A percentile compares a stretch with the other conserved stretches of the same genome.
Evolutionary conservation across 768 basidiomycete genomes (phyloP).

Genomic region (Omphalotus guepiniiformis): DNA sequence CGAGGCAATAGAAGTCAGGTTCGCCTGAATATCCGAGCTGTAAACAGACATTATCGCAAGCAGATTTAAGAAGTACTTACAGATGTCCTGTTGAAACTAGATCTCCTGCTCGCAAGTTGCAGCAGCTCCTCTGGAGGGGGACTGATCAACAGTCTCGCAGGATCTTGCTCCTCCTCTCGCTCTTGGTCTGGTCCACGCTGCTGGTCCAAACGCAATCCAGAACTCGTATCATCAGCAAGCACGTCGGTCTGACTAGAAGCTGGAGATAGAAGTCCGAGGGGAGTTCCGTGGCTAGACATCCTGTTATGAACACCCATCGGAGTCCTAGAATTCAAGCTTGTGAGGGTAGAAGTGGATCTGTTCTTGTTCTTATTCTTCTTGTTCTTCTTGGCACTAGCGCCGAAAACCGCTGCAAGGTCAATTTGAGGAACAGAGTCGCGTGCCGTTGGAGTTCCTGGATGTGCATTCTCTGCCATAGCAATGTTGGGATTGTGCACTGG

Average conservation of each 20-base stretch:
- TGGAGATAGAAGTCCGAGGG: slow-evolving; percentile 9
- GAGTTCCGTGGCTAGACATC: background rate
- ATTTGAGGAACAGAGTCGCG: slow-evolving; percentile 1
- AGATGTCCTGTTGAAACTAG: slow-evolving; percentile 20
- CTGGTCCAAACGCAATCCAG: background rate
- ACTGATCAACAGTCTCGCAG: slow-evolving; percentile 41
- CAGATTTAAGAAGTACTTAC: slow-evolving; percentile 14
- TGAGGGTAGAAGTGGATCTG: background rate
- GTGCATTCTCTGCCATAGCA: background rate
- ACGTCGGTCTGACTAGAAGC: slow-evolving; percentile 7
- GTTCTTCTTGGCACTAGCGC: background rate
- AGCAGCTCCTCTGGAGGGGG: slow-evolving; percentile 61
- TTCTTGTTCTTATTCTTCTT: slow-evolving; percentile 8
- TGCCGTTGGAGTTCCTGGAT: background rate
- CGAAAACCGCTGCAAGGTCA: background rate
- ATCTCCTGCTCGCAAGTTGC: slow-evolving; percentile 10
- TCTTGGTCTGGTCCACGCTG: slow-evolving; percentile 6
- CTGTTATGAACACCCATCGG: slow-evolving; percentile 6
- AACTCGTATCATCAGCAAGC: background rate
- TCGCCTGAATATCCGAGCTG: slow-evolving; percentile 12
- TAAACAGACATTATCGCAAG: slow-evolving; percentile 8
- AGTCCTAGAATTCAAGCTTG: slow-evolving; percentile 1
- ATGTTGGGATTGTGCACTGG: too few relatives aligned
- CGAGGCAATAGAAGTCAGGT: slow-evolving; percentile 21
- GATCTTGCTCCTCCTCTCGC: slow-evolving; percentile 8